Base-by-base conservation (phyloP, 2,329 filamentous ascomycete genomes). In the Periconia digitata region DNA sequence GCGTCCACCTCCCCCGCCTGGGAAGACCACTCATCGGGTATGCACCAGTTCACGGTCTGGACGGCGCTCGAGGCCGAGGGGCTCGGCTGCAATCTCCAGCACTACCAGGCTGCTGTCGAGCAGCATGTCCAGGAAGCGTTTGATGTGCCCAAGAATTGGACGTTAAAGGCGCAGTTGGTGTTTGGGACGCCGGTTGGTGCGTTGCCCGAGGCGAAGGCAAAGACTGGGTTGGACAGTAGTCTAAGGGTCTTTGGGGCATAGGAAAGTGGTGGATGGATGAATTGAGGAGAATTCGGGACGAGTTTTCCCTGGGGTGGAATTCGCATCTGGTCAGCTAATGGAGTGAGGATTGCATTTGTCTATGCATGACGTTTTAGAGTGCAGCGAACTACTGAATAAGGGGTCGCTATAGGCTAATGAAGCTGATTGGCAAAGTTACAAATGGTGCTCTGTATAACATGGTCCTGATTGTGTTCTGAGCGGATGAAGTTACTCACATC, bases 121-220 rank as follows among this genome's bases (percentile, higher is more conserved):
- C 51, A 54, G 22, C 56, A 42, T 29, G 48, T 61, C 24, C 55
- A 44, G 34, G 53, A 66, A 49, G 58, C 53, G 44, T 66, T 53
- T 40, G 49, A 56, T 10, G 48, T 67, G 6, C 60, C 61, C 16
- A 54, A 49, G n/a, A 36, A 20, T 0, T 66, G 64, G 63, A 47
- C 46, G 12, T 38, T 58, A 18, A 64, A 64, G 49, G 44, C 40
- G 13, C 59, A 67, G 49, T 32, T 66, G 49, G 58, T 64, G 10
- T 67, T 64, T 50, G 72, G 73, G 8, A 64, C 63, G 36, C 57
- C 62, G 1, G 56, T 56, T 7, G 68, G 63, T 34, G 64, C 60
- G 2, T 23, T 55, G 22, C 50, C 49, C 13, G 66, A 64, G 46
- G 55, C 51, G 13, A 54, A 65, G 55, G 57, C 58, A 3, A 67